Evolutionary conservation across 1,284 basidiomycete species (phyloP).

Genomic region (Sanghuangporus sanghuang): DNA sequence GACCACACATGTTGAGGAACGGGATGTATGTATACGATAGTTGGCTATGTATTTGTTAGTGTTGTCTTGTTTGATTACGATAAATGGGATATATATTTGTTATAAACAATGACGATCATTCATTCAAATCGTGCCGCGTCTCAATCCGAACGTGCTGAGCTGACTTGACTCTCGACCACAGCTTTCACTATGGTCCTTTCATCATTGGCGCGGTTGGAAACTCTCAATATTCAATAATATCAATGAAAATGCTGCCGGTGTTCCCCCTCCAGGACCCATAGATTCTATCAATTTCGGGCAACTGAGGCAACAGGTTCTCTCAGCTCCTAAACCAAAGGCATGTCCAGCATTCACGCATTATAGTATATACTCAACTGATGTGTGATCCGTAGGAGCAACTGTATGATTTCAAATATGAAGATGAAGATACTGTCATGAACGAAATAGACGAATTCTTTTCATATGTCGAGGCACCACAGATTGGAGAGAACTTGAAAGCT

Average conservation of each 20-base stretch:
- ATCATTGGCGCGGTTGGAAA: neutral
- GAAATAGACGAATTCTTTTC: constrained; percentile 99
- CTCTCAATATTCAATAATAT: constrained; percentile 9
- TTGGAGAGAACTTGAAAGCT: constrained; percentile 81
- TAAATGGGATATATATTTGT: neutral
- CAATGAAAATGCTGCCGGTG: neutral
- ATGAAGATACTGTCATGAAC: constrained; percentile 91
- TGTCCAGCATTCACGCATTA: constrained; percentile 17
- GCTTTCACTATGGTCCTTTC: constrained; percentile 12
- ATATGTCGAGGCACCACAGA: constrained; percentile 92
- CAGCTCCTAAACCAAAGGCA: constrained; percentile 74
- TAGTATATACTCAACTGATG: neutral
- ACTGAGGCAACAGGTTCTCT: constrained; percentile 67
- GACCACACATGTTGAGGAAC: neutral
- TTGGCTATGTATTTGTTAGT: neutral
- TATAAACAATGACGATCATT: neutral
- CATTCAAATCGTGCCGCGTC: neutral
- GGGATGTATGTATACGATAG: neutral
- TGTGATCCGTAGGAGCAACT: constrained; percentile 60
- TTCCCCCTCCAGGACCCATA: constrained; percentile 20
- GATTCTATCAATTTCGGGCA: constrained; percentile 83
- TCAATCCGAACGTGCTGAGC: neutral
- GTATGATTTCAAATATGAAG: constrained; percentile 90
- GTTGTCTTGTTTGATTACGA: neutral
- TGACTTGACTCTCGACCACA: neutral